Base-by-base conservation (phyloP, 495 filamentous ascomycete genomes). In the Neurospora tetrasperma region DNA sequence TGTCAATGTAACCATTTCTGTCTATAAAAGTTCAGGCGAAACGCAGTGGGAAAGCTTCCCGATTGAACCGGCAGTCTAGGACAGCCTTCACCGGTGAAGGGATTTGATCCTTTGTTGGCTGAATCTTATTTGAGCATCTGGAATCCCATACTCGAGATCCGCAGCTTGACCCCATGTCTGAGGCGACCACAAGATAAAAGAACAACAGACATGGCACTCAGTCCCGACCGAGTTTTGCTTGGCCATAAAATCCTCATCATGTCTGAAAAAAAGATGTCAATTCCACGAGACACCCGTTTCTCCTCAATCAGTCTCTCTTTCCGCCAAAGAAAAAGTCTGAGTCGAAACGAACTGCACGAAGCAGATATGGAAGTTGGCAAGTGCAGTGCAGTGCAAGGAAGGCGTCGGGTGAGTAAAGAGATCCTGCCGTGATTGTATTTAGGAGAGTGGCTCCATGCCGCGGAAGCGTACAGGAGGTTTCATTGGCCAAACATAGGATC, bases 1-100 rank as follows among this genome's bases (percentile, higher is more conserved):
- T 59, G 44, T 14, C 69, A 41, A 74, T 71, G 72, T 48, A 74
- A 74, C 72, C 14, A 31, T 40, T 35, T 9, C 23, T 71, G 35
- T 39, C 11, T 31, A 72, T 44, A 1, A 6, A 38, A 4, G 35
- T 38, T 38, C 39, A 16, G 35, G 71, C 23, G 18, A 20, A 2
- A 46, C 18, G 43, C 43, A 48, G 8, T 48, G 20, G 9, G n/a
- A n/a, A 48, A 23, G 8, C 44, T 11, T 0, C 46, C 46, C 46
- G 46, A 54, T 23, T 27, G 4, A 12, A 27, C 11, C 48, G 48
- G 23, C 11, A 59, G 48, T 59, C 5, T 23, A 31, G 27, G 27
- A 31, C 27, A 31, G 27, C 27, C 2, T 31, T 31, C 27, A 31
- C 27, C 27, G 27, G 27, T 31, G 27, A 31, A 31, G 27, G 27